Evolutionary conservation across 176 grass and related monocot species (phyloP), one percentile per base, ranked within the genome.

Genomic region (Ananas comosus): DNA sequence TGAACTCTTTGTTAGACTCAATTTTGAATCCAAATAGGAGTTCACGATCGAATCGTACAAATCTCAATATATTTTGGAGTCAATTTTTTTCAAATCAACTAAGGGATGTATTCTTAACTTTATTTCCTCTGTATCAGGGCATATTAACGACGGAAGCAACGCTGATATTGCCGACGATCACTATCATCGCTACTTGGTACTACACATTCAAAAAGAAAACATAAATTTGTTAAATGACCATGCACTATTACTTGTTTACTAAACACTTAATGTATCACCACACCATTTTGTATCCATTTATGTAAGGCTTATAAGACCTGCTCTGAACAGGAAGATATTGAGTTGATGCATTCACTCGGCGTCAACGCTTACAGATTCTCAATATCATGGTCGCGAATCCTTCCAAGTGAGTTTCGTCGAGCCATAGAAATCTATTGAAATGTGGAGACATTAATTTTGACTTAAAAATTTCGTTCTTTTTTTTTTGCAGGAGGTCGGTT

Each of bases 361-460:
- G 69, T 80, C 9, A 80, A 81, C 66, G 78, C 83, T 3, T 91
- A 91, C 77, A 86, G 88, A 81, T 86, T 91, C 66, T 91, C 88
- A 63, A 64, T 91, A 22, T 91, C 88, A 42, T 91, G 83, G 88
- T 71, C 88, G 11, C 75, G 88, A 86, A 77, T 91, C 72, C 83
- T 91, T 65, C 88, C 88, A 69, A 80, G 87, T 83, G 48, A 86
- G 87, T 69, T 76, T 23, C 64, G n/a, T 57, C 25, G 65, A 16
- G 19, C 13, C 24, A 73, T 72, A 7, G 4, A 42, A 7, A 7
- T 42, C 33, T 5, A 42, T 42, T 42, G 33, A 42, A 42, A 42
- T 42, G 33, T 42, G 5, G 33, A 42, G 33, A 42, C 63, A 59
- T 3, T n/a, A n/a, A n/a, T n/a, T 47, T 65, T 64, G 51, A 29